These are phyloP conservation scores for Dendrobium nobile DNA, from an alignment of 106 monocot species.

Conservation along the genomic window DNA sequence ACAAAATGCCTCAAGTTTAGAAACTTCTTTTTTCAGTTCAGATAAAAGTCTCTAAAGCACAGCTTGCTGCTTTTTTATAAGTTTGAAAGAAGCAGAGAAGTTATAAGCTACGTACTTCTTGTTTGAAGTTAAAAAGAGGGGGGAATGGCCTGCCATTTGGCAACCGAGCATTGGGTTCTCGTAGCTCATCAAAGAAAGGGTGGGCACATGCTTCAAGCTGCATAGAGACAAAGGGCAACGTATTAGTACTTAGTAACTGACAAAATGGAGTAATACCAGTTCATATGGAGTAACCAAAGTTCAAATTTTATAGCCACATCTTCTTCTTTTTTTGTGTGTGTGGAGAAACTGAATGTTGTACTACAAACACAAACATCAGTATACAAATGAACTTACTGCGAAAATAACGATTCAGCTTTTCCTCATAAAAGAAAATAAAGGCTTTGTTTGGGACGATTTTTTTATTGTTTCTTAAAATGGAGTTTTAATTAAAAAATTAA, in stretches of 20 bases:
- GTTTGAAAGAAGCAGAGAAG: not conserved
- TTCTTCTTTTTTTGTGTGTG: no score
- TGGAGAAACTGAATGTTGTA: no score
- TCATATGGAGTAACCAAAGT: not conserved
- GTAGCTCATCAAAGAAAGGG: slow-evolving; percentile 81
- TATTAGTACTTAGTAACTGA: not conserved
- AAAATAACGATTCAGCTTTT: not conserved
- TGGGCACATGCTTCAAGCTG: slow-evolving; percentile 84
- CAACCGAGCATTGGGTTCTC: slow-evolving; percentile 58
- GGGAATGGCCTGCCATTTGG: slow-evolving; percentile 79
- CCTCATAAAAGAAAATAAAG: no score
- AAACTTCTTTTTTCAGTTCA: no score
- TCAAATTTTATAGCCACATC: not conserved
- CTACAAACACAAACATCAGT: no score
- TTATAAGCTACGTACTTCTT: slow-evolving; percentile 35
- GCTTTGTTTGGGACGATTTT: no score
- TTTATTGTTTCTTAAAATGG: no score
- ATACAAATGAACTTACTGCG: not conserved
- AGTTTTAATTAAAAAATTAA: no score
- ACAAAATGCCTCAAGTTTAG: no score
- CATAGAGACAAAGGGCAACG: not conserved
- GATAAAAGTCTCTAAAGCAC: no score
- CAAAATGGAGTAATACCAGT: not conserved
- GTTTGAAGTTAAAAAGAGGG: slow-evolving; percentile 70
- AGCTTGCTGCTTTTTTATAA: not conserved